Evolutionary conservation across 2,329 filamentous ascomycete species (phyloP), one percentile per base, ranked within the genome.

Genomic region (Fusarium humuli): DNA sequence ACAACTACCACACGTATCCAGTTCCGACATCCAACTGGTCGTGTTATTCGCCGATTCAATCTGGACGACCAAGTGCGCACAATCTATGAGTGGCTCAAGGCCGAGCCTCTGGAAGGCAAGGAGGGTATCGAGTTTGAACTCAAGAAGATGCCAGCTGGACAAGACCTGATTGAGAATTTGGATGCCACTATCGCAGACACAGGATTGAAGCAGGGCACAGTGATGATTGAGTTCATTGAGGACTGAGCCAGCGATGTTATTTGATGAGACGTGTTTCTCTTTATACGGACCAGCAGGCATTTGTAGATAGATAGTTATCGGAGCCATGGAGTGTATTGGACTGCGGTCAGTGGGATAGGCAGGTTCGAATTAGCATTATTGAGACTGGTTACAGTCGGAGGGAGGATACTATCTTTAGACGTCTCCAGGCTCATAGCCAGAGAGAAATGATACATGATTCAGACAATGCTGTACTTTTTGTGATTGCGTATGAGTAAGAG

Each of bases 31-130:
- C 90, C 94, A 1, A 91, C 88, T 13, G 94, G 94, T 2, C 90
- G 95, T 20, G 87, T 97, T 12, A 94, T 99, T 63, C 91, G 94
- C 30, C 89, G 93, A n/a, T 99, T 99, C 81, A 83, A 85, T 12
- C 81, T 94, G 6, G 80, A 87, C 16, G 96, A 99, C 61, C 84
- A 87, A 2, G 94, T 99, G 14, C 87, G 89, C 58, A 89, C 93
- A 14, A 90, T 99, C 47, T 99, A 95, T 80, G 96, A 99, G 82
- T 99, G 94, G 94, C 89, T 99, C 70, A 99, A 98, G 83, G 91
- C 94, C 1, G 90, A 92, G 64, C 93, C 94, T 3, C 80, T 97
- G 50, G 91, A 94, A 71, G 94, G 92, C 74, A 95, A 94, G 79
- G 87, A 88, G 30, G 93, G 91, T 0, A 80, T 91, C 14, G 87